phyloP scores from a whole-genome alignment of 305 asterid species.

The Fraxinus nigra region DNA sequence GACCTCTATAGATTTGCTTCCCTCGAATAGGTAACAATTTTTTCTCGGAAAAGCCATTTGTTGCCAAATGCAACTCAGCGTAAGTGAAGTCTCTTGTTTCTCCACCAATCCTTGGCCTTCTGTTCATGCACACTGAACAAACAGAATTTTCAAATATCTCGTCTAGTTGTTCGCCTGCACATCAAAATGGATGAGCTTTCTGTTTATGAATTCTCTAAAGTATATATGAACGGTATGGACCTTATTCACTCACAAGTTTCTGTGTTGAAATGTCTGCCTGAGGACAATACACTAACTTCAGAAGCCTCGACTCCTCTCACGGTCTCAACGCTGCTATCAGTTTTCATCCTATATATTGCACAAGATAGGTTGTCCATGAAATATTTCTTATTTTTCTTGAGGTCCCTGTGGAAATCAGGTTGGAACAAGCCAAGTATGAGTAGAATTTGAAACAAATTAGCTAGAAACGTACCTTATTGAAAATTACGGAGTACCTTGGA shows the following conservation, averaged over 20 bases:
- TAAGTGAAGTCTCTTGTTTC: conserved; percentile 36
- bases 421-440: conserved; percentile 10
- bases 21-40: conserved; percentile 31
- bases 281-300: conserved; percentile 11
- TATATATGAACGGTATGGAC: not conserved
- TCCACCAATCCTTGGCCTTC: conserved; percentile 27
- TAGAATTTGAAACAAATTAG: not conserved
- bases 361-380: conserved; percentile 43
- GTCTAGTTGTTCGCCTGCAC: conserved; percentile 26
- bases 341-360: conserved; percentile 41
- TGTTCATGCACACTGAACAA: conserved; percentile 36
- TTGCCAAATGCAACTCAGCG: conserved; percentile 45
- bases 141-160: conserved; percentile 15
- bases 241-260: conserved; percentile 32
- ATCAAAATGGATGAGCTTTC: not conserved
- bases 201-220: not conserved
- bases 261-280: not conserved
- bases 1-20: conserved; percentile 35
- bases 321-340: conserved; percentile 28
- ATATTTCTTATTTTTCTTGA: conserved; percentile 38
- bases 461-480: not conserved
- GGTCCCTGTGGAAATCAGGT: conserved; percentile 32
- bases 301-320: conserved; percentile 31
- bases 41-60: conserved; percentile 39
- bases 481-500: not conserved